Base-by-base conservation (phyloP, 192 early-diverging fungal species). In the Backusella westeae region DNA sequence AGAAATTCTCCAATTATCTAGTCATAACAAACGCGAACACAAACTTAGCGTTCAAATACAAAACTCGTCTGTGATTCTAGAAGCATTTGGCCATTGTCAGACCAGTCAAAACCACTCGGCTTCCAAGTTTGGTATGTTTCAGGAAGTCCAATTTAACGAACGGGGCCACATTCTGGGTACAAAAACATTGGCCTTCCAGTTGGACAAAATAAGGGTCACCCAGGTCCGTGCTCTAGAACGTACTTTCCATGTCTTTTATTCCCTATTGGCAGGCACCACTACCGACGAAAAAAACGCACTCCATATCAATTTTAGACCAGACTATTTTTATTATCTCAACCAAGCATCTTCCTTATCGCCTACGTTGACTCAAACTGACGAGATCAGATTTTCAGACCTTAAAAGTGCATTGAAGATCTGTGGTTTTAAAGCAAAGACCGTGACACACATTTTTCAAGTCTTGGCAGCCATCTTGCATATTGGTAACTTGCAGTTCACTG, bases 111-210 rank as follows among this genome's bases (percentile, higher is more conserved):
- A 92, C 73, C 84, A 71, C 21, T 88, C 87, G 77, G 91, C 95
- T 3, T 96, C 95, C 15, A 88, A 93, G 23, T 94, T 88, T 69
- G 92, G 94, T 3, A 84, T 93, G 34, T 98, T 93, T 87, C 89
- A 93, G 36, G 97, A 99, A 85, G 85, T 95, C 74, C 97, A 99
- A 88, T 97, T 94, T 79, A 93, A 91, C 74, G 91, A 91, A 44
- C 82, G 91, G 21, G 95, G 96, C 26, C 90, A 90, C 29, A 85
- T 99, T 69, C 78, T 94, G 15, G 97, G 96, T 69, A 83, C 91
- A 72, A 97, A 99, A 81, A 78, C 90, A 12, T 79, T 97, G 21
- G 88, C 93, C 12, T 93, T 88, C 75, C 83, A 86, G 23, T 86
- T 93, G 26, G 93, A 94, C 77, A 81, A 85, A 14, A 82, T 82